Conservation (phyloP, 352 stramenopile genomes). For the Pilasporangium apinafurcum region DNA sequence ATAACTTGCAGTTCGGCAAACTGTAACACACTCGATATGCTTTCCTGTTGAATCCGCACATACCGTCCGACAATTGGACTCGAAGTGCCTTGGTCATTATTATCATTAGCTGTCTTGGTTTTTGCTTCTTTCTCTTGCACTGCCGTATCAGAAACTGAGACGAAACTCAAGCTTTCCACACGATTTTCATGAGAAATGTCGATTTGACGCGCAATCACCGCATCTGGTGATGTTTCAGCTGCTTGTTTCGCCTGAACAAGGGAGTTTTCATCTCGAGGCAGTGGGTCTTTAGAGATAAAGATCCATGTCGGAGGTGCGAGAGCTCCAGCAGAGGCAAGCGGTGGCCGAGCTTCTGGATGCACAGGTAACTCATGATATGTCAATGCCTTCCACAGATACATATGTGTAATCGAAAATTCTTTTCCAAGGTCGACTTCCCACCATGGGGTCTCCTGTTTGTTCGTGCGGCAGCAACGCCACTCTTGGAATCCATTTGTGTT, state of each 20-base stretch:
- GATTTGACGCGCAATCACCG: constrained; percentile 1
- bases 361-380: constrained; percentile 63
- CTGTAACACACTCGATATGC: constrained; percentile 26
- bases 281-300: constrained; percentile 45
- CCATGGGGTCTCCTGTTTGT: constrained; percentile 49
- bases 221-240: too few relatives aligned
- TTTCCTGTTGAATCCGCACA: constrained; percentile 54
- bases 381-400: constrained; percentile 67
- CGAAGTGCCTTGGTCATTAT: neutral
- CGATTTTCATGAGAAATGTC: constrained; percentile 9
- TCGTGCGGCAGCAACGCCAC: constrained; percentile 58
- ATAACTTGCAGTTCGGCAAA: constrained; percentile 71
- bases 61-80: constrained; percentile 26
- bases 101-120: neutral
- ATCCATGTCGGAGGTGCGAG: constrained; percentile 36
- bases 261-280: constrained; percentile 3
- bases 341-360: constrained; percentile 28
- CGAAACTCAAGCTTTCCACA: constrained; percentile 11
- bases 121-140: neutral
- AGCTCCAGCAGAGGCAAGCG: constrained; percentile 20
- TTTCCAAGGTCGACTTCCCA: constrained; percentile 66
- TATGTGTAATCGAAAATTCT: constrained; percentile 17
- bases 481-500: constrained; percentile 63
- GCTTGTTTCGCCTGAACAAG: neutral
- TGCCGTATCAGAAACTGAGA: constrained; percentile 4